A percentile compares a stretch with the other conserved stretches of the same genome.
These are phyloP conservation scores for Alisma plantagoaquatica DNA, from an alignment of 106 monocot genomes.

Conservation along the genomic window DNA sequence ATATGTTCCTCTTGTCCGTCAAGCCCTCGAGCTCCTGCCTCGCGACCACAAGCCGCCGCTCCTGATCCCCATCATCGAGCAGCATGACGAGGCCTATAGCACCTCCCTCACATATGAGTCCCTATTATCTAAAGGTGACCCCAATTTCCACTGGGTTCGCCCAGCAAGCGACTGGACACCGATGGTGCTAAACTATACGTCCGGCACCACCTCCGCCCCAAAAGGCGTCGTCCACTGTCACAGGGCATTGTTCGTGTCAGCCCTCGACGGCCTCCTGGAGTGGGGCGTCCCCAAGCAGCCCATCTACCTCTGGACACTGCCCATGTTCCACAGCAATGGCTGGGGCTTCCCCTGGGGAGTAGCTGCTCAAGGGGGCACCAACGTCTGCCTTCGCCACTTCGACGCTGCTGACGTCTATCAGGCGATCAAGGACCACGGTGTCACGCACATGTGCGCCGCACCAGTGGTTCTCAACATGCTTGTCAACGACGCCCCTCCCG, in stretches of 20 bases:
- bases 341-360: constrained; percentile 94
- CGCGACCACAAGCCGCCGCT: neutral
- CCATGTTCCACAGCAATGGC: constrained; percentile 96
- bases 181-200: constrained; percentile 73
- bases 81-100: too few relatives aligned
- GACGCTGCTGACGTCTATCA: constrained; percentile 40
- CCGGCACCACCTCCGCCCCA: constrained; percentile 69
- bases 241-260: constrained; percentile 73
- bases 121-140: too few relatives aligned
- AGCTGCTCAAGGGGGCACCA: constrained; percentile 70
- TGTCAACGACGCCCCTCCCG: constrained; percentile 7
- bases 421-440: constrained; percentile 46
- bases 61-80: constrained; percentile 34
- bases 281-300: constrained; percentile 65
- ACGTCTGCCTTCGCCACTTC: constrained; percentile 58
- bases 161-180: constrained; percentile 54
- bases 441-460: constrained; percentile 91
- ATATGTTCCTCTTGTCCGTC: constrained; percentile 10
- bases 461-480: constrained; percentile 48
- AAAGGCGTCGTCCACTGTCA: constrained; percentile 83
- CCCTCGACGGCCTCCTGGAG: constrained; percentile 53
- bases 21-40: neutral
- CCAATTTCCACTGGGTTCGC: constrained; percentile 3
- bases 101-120: too few relatives aligned
- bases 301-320: constrained; percentile 80